Evolutionary conservation across 768 basidiomycete species (phyloP).

Genomic region (Hypholoma fasciculare): DNA sequence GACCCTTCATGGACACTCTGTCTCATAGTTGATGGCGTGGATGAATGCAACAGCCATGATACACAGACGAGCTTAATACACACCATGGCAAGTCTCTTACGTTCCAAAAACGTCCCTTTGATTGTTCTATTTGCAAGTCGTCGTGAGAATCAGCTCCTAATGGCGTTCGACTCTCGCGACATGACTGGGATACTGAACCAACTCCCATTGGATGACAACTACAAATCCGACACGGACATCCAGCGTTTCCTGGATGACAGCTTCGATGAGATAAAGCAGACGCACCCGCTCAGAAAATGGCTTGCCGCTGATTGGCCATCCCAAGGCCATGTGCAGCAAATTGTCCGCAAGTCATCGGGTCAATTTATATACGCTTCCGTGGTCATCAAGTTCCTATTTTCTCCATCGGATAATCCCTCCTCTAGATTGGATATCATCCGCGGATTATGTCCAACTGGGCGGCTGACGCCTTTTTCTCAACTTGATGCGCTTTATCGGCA

Average conservation of each 20-base stretch:
- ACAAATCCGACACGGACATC: slow-evolving; percentile 1
- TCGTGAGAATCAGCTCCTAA: slow-evolving; percentile 2
- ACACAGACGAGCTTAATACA: neutral
- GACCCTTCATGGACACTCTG: neutral
- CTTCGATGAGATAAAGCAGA: neutral
- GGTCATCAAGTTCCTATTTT: neutral
- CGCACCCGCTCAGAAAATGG: neutral
- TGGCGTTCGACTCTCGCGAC: neutral
- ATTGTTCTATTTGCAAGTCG: slow-evolving; percentile 11
- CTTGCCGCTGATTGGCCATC: neutral
- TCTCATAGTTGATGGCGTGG: slow-evolving; percentile 17
- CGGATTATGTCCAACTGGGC: neutral
- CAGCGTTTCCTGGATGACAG: neutral
- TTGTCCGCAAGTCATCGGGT: slow-evolving; percentile 1
- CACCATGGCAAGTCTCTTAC: neutral
- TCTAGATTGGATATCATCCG: neutral
- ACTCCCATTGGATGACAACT: neutral
- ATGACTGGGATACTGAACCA: neutral
- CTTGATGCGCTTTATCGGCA: slow-evolving; percentile 5
- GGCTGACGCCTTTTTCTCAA: neutral
- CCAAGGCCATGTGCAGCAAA: neutral
- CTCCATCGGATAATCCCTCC: neutral
- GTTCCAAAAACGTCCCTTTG: neutral
- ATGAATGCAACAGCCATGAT: slow-evolving; percentile 18
- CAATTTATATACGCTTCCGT: slow-evolving; percentile 9